Base-by-base conservation (phyloP, 1,284 basidiomycete genomes). In the Malassezia vespertilionis region DNA sequence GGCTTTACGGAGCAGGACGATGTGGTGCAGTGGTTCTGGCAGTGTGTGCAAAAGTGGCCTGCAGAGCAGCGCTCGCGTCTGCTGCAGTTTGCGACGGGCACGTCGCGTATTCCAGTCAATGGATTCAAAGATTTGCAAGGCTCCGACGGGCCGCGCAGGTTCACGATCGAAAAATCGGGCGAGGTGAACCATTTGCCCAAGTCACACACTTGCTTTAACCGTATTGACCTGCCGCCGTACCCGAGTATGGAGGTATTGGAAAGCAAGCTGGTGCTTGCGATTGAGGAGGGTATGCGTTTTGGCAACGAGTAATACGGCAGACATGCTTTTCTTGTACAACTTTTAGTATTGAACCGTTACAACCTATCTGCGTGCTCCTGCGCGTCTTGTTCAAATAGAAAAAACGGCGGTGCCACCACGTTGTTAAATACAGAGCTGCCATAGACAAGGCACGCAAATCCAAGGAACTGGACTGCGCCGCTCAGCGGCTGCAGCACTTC, bases 21-120 rank as follows among this genome's bases (percentile, higher is more conserved):
- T 47, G 91, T 97, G 52, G 87, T 99, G 56, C 87, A 95, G 71
- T 97, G 93, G 93, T 99, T 99, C 80, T 99, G 93, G 93, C 84
- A 96, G 75, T 90, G 87, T 65, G 86, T 97, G 48, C 82, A 85
- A 46, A 82, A 82, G 42, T 97, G 91, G 91, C 89, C 91, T 6
- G 78, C 88, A 0, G 93, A 97, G 74, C 82, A 88, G 72, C 95
- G 96, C 75, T 86, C 85, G 37, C 82, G 91, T 8, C 74, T 96
- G 49, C 54, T 70, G 40, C 91, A 97, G 73, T 96, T 99, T 72
- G 89, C 90, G 6, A 97, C 93, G 4, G 93, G 93, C 33, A 97
- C 93, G 8, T 90, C 86, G 27, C 79, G 91, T 60, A 88, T 97
- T 47, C 93, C 93, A 5, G 93, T 97, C 71, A 95, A 95, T 72